Percentiles rank a stretch among this genome's conserved stretches.
Conservation (phyloP, 345 rosid species). For the Euphorbia pulcherrima region DNA sequence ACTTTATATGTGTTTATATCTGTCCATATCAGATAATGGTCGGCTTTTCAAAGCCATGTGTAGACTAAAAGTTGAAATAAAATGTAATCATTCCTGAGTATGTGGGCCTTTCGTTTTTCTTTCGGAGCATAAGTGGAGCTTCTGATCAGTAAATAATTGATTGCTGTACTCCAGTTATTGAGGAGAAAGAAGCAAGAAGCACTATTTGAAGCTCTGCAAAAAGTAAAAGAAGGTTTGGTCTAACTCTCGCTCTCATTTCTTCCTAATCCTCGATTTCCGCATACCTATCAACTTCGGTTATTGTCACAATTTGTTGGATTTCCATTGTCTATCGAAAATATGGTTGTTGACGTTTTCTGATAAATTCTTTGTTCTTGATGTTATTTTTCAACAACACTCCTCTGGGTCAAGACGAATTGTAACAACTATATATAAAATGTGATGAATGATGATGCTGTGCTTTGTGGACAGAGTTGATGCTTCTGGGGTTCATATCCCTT, state of each 20-base stretch:
- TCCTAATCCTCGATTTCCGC: constrained; percentile 3
- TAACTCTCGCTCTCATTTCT: neutral
- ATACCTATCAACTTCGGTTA: neutral
- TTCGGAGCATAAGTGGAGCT: neutral
- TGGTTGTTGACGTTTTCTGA: neutral
- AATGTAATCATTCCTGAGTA: neutral
- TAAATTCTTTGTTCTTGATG: neutral
- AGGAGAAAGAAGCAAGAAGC: constrained; percentile 45
- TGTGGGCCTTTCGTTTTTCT: too few relatives aligned
- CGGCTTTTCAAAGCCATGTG: neutral
- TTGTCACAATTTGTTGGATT: neutral
- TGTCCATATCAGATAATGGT: neutral
- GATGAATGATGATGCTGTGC: constrained; percentile 23
- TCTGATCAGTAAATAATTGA: neutral
- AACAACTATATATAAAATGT: neutral
- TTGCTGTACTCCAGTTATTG: constrained; percentile 40
- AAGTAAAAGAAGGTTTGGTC: constrained; percentile 70
- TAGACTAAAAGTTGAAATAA: neutral
- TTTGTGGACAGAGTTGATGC: constrained; percentile 76
- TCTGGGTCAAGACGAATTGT: neutral
- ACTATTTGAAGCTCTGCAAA: constrained; percentile 67
- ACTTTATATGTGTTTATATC: neutral
- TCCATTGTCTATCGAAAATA: neutral
- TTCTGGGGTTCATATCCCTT: constrained; percentile 84
- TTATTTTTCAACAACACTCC: neutral